A percentile compares a stretch with the other conserved stretches of the same genome.
phyloP scores from a whole-genome alignment of 2,329 filamentous ascomycete genomes.

The Aureobasidium sp. region DNA sequence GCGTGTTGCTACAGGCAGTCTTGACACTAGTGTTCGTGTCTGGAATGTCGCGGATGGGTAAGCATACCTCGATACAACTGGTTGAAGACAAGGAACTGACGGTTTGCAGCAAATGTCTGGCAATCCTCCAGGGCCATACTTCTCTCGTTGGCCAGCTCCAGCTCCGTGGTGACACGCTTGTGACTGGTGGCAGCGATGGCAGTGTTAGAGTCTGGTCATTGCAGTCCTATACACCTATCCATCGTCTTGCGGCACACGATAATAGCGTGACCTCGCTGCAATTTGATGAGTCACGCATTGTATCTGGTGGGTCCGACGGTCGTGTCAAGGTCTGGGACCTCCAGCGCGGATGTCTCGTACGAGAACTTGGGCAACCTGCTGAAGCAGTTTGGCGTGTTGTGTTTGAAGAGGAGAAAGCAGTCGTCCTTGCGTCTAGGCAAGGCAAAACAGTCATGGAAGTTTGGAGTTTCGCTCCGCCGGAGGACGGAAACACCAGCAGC shows the following conservation, averaged over 20 bases:
- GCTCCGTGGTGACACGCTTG: constrained; percentile 87
- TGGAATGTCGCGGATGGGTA: constrained; percentile 89
- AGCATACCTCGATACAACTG: constrained; percentile 25
- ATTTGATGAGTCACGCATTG: constrained; percentile 91
- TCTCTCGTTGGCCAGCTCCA: constrained; percentile 94
- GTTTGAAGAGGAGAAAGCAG: constrained; percentile 96
- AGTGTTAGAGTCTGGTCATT: constrained; percentile 95
- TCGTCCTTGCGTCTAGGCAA: constrained; percentile 81
- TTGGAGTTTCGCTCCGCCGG: constrained; percentile 15
- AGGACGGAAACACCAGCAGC: neutral
- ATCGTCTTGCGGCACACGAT: constrained; percentile 90
- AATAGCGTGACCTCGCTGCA: constrained; percentile 97
- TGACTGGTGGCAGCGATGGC: constrained; percentile 92
- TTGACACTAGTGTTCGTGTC: constrained; percentile 93
- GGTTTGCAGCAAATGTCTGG: constrained; percentile 39
- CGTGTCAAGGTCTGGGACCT: constrained; percentile 98
- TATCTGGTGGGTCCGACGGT: constrained; percentile 94
- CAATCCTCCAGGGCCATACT: constrained; percentile 91
- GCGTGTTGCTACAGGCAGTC: constrained; percentile 85
- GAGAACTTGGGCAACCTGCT: constrained; percentile 82
- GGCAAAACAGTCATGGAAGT: constrained; percentile 97
- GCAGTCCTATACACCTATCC: constrained; percentile 81
- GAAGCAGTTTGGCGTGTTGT: constrained; percentile 97
- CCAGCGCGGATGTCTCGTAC: constrained; percentile 79
- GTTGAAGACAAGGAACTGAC: neutral